A percentile compares a stretch with the other conserved stretches of the same genome.
Evolutionary conservation across 768 basidiomycete species (phyloP).

Genomic region (Boletus subcaerulescens): DNA sequence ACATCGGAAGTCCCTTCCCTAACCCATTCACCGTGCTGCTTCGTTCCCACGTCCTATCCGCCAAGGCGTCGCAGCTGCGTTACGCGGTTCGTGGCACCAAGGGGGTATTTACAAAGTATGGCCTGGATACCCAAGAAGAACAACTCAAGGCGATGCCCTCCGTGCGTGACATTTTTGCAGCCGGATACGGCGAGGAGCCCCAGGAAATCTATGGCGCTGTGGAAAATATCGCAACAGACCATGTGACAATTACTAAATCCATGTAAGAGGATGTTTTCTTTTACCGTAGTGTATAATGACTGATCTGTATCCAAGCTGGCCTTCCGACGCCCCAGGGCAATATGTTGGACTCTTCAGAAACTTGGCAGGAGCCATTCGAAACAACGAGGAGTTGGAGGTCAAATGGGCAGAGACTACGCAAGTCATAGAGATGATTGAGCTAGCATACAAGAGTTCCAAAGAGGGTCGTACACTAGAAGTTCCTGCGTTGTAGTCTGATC

Average conservation of each 20-base stretch:
- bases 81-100: slow-evolving; percentile 69
- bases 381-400: slow-evolving; percentile 51
- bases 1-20: slow-evolving; percentile 35
- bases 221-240: slow-evolving; percentile 52
- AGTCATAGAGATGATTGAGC: slow-evolving; percentile 76
- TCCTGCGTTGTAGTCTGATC: neutral
- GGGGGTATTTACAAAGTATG: slow-evolving; percentile 73
- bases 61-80: slow-evolving; percentile 61
- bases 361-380: slow-evolving; percentile 58
- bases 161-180: slow-evolving; percentile 43
- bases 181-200: slow-evolving; percentile 58
- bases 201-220: slow-evolving; percentile 60
- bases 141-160: slow-evolving; percentile 58
- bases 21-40: slow-evolving; percentile 66
- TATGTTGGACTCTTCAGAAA: slow-evolving; percentile 66
- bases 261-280: slow-evolving; percentile 30
- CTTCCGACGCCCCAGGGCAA: slow-evolving; percentile 53
- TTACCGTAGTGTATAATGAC: slow-evolving; percentile 22
- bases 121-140: slow-evolving; percentile 77
- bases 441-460: slow-evolving; percentile 62
- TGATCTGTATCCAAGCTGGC: slow-evolving; percentile 48
- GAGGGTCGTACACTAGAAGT: slow-evolving; percentile 39
- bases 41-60: slow-evolving; percentile 68
- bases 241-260: slow-evolving; percentile 29
- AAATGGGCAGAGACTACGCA: slow-evolving; percentile 72